A percentile compares a stretch with the other conserved stretches of the same genome.
Conservation (phyloP, 2,329 filamentous ascomycete species). For the Periconia sp. region DNA sequence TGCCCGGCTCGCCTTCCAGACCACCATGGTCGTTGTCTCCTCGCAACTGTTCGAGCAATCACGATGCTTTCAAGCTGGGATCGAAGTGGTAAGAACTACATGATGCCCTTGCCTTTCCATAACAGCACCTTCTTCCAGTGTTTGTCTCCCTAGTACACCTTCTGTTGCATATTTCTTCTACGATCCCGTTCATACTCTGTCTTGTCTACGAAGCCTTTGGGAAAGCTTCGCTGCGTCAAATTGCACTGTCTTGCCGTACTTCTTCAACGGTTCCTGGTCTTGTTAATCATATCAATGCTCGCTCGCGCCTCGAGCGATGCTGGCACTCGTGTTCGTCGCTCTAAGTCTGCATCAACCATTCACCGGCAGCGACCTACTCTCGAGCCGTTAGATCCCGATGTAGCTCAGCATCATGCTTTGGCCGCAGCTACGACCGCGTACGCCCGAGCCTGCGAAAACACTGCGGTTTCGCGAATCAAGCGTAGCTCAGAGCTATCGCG, state of each 20-base stretch:
- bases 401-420: slow-evolving; percentile 43
- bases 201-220: slow-evolving; percentile 27
- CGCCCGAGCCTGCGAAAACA: slow-evolving; percentile 35
- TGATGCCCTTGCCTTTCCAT: too few species aligned
- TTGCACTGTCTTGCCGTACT: slow-evolving; percentile 19
- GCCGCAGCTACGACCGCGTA: slow-evolving; percentile 47
- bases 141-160: too few species aligned
- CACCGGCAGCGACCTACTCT: slow-evolving; percentile 25
- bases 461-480: slow-evolving; percentile 16
- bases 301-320: slow-evolving; percentile 44
- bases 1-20: too few species aligned
- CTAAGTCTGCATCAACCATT: slow-evolving; percentile 43
- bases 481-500: slow-evolving; percentile 28
- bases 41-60: too few species aligned
- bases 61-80: too few species aligned
- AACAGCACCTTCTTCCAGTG: too few species aligned
- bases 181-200: too few species aligned
- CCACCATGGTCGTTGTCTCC: too few species aligned
- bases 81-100: too few species aligned
- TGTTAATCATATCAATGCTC: slow-evolving; percentile 39
- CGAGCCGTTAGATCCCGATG: slow-evolving; percentile 32
- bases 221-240: slow-evolving; percentile 28
- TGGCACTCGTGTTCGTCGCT: slow-evolving; percentile 43
- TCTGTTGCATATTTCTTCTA: too few species aligned
- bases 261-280: slow-evolving; percentile 23